Evolutionary conservation across 441 rosid genomes (phyloP), one percentile per base, ranked within the genome.

Genomic region (Sinapis alba): DNA sequence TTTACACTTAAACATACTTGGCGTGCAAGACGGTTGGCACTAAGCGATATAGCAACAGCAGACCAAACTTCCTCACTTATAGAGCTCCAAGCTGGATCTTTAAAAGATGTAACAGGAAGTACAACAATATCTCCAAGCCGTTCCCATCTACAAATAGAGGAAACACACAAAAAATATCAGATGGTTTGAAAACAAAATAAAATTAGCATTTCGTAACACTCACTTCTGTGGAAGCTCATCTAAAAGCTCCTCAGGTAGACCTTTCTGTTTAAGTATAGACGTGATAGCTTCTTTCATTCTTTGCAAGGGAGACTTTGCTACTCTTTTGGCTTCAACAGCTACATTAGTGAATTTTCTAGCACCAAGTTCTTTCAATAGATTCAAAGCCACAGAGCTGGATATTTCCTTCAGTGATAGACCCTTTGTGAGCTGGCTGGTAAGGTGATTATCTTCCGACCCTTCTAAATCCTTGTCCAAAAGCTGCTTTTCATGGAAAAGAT

Each of bases 61-160:
- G 88, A 83, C 98, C 97, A 91, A 73, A 96, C 89, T 75, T 91
- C 97, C 63, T 85, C 83, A 62, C 87, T 84, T 54, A 90, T 76
- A 53, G 85, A 84, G 73, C 86, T 84, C 99, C 98, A 93, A 24
- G 82, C 66, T 68, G 89, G 94, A 84, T 96, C 97, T 81, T 71
- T 86, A 82, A 96, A 91, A 53, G 92, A 91, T 71, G 92, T 78
- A 70, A 79, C 86, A 5, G 98, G 98, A 75, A 96, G 24, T 19
- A 51, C 58, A 1, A 51, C 58, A 19, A 95, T 88, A 84, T 95
- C 94, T 63, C 97, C 97, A 68, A 93, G 89, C 51, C 90, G 83
- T 70, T 91, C 99, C 99, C 97, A 96, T 81, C 97, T 95, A 85
- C 78, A 32, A 56, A 19, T 21, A 82, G 68, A 61, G 24, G 61